Base-by-base conservation (phyloP, 1,139 yeast genomes). In the Kodamaea anthophila region DNA sequence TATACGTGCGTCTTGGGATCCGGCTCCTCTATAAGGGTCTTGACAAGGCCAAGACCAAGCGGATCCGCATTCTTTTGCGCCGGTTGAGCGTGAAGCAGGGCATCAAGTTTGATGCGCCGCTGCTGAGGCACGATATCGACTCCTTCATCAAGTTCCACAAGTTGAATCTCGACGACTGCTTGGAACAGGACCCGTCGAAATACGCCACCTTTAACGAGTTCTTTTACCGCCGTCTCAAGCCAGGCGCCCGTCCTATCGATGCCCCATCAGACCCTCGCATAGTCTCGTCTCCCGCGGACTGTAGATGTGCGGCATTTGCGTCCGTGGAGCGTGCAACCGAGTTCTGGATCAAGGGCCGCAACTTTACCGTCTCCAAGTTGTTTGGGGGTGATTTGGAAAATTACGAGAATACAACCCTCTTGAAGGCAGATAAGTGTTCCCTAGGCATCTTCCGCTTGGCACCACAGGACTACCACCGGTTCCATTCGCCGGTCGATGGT, bases 401-500 rank as follows among this genome's bases (percentile, higher is more conserved):
- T 11, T 49, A 68, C 15, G 78, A 70, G 13, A 57, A 60, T 8
- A 51, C 65, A 2, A 67, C 69, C 27, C 58, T 63, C 19, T 52
- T 42, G 34, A 51, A 51, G 28, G 47, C 63, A 2, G 55, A 51
- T 3, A 42, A 72, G 21, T 78, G 88, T 26, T 61, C 85, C 0
- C 55, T 88, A 31, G 91, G 84, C 0, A 74, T 88, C 4, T 88
- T 88, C 55, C 61, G 98, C 36, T 60, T 91, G 28, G 97, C 98
- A 0, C 98, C 98, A 1, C 98, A 91, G 52, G 98, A 91, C 51
- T 91, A 91, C 48, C 98, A 91, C 52, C 62, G 98, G 24, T 88
- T 91, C 57, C 98, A 91, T 51, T 70, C 77, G 9, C 96, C 97
- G 0, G 88, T 88, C 2, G 71, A 71, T 36, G 97, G 96, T 2